A percentile compares a stretch with the other conserved stretches of the same genome.
Evolutionary conservation across 2,329 filamentous ascomycete species (phyloP).

Genomic region (Tolypocladium amazonense): DNA sequence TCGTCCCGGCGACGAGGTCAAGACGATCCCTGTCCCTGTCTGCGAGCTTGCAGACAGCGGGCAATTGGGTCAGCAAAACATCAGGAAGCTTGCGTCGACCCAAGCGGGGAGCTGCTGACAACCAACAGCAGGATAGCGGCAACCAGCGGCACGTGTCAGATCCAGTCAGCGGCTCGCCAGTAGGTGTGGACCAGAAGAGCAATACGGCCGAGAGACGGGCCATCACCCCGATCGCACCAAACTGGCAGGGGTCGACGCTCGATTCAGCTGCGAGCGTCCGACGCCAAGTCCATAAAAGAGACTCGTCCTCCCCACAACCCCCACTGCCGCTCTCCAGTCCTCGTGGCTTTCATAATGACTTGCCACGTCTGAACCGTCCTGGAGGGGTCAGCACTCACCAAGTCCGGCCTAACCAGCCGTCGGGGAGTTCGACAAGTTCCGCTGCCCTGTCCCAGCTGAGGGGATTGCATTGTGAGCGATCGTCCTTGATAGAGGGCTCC

Average conservation of each 20-base stretch:
- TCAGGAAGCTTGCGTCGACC: conserved; percentile 43
- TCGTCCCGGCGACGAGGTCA: conserved; percentile 30
- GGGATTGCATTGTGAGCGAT: conserved; percentile 19
- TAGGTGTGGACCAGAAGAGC: conserved; percentile 13
- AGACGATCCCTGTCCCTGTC: conserved; percentile 48
- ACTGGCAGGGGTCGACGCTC: conserved; percentile 6
- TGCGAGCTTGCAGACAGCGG: conserved; percentile 47
- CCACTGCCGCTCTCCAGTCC: conserved; percentile 42
- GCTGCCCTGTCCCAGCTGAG: conserved; percentile 28
- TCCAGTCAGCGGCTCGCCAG: conserved; percentile 26
- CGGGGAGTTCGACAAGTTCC: conserved; percentile 31
- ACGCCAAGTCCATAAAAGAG: conserved; percentile 26
- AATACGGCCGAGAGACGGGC: not conserved
- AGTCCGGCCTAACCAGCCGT: conserved; percentile 29
- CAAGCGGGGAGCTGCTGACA: conserved; percentile 35
- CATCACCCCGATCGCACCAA: conserved; percentile 3
- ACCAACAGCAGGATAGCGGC: conserved; percentile 21
- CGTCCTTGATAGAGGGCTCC: conserved; percentile 57
- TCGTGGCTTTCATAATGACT: conserved; percentile 40
- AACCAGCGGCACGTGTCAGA: conserved; percentile 44
- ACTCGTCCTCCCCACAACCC: conserved; percentile 44
- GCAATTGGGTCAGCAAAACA: conserved; percentile 44
- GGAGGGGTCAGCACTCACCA: conserved; percentile 24
- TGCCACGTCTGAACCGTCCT: conserved; percentile 34
- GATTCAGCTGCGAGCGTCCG: conserved; percentile 10